These are phyloP conservation scores for Globisporangium alternatum DNA, from an alignment of 352 stramenopile species.

Conservation along the genomic window DNA sequence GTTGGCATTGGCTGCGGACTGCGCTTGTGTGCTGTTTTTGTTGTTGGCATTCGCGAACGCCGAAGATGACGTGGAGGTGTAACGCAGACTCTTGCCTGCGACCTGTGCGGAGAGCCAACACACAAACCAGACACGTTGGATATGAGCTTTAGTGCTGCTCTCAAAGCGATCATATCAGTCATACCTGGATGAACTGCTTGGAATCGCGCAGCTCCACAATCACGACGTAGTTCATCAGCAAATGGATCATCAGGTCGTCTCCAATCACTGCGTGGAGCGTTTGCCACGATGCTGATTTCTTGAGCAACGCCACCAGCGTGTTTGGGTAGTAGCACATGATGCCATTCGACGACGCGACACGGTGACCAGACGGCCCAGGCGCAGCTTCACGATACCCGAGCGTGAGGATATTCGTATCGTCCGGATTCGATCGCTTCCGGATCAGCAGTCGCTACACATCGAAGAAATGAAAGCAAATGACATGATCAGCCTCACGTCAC, in stretches of 20 bases:
- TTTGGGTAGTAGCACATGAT: constrained; percentile 78
- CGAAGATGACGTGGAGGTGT: constrained; percentile 10
- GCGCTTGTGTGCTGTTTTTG: background rate
- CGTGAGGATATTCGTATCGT: constrained; percentile 62
- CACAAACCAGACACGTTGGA: background rate
- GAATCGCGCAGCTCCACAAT: constrained; percentile 35
- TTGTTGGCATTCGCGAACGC: background rate
- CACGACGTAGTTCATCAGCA: constrained; percentile 65
- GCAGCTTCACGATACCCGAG: constrained; percentile 61
- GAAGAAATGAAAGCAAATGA: background rate
- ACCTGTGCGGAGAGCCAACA: constrained; percentile 22
- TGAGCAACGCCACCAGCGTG: constrained; percentile 57
- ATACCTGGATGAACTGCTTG: constrained; percentile 53
- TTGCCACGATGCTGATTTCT: constrained; percentile 45
- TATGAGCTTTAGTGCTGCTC: background rate
- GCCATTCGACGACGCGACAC: constrained; percentile 47
- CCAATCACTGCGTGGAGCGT: constrained; percentile 52
- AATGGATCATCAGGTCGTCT: constrained; percentile 61
- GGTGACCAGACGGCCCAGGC: constrained; percentile 42
- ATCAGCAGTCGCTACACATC: constrained; percentile 31
- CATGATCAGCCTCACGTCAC: background rate
- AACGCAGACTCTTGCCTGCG: constrained; percentile 49
- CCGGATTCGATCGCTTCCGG: constrained; percentile 34
- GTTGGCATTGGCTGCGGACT: background rate
- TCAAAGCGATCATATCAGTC: background rate